Evolutionary conservation across 2,329 filamentous ascomycete species (phyloP).

Genomic region (Fusarium protoensiforme): DNA sequence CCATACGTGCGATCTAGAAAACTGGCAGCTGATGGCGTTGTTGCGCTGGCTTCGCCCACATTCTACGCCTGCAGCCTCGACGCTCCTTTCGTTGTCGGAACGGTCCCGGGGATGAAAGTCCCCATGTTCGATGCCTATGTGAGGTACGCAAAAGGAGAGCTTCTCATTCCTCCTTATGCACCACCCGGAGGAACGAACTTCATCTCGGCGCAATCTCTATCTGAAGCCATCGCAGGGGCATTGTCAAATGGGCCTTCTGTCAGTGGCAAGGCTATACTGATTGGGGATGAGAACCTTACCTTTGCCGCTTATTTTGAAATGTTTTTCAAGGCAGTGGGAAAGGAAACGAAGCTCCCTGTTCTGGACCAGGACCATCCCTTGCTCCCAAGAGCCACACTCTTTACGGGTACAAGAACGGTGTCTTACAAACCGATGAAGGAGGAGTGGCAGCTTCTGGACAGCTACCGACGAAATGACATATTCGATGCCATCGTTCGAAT

Average conservation of each 20-base stretch:
- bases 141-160: neutral
- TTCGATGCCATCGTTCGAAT: neutral
- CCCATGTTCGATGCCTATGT: neutral
- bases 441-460: neutral
- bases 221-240: neutral
- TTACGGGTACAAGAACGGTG: neutral
- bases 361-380: neutral
- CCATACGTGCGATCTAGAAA: neutral
- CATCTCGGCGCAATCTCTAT: neutral
- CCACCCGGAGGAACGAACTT: neutral
- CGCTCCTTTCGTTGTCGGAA: neutral
- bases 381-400: neutral
- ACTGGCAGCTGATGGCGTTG: neutral
- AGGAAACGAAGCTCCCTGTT: neutral
- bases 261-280: neutral
- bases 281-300: neutral
- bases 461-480: neutral
- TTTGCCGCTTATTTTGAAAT: neutral
- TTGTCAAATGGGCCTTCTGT: neutral
- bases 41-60: neutral
- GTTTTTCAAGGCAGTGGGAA: neutral
- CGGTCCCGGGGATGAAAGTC: neutral
- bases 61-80: neutral
- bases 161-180: neutral
- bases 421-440: neutral